Evolutionary conservation across 345 rosid genomes (phyloP).

Genomic region (Streptanthus diversifolius): DNA sequence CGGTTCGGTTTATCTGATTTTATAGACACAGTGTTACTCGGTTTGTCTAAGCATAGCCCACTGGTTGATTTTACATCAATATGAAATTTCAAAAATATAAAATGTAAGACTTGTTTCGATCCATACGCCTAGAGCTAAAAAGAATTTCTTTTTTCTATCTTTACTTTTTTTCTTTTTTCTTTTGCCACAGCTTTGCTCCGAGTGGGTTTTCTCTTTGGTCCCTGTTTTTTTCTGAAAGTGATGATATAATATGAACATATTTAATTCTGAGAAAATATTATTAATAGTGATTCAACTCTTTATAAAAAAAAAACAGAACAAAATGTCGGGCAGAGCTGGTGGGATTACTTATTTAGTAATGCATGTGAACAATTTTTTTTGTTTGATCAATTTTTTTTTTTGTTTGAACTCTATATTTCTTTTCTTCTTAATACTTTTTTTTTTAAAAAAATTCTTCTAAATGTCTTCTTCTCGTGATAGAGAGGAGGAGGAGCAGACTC

Average conservation of each 20-base stretch:
- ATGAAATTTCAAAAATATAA: not conserved
- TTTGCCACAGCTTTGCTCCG: constrained; percentile 21
- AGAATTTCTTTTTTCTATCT: constrained; percentile 7
- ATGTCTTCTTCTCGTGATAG: constrained; percentile 26
- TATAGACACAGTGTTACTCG: not conserved
- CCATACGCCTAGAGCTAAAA: constrained; percentile 6
- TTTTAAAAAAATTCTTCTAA: not conserved
- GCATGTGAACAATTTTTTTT: constrained; percentile 35
- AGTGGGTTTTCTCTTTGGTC: constrained; percentile 29
- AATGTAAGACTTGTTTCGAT: not conserved
- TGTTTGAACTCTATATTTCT: not conserved
- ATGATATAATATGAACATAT: constrained; percentile 19
- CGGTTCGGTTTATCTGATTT: not conserved
- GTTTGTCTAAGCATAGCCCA: too few relatives aligned
- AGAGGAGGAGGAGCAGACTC: constrained; percentile 33
- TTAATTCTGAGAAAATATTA: not conserved
- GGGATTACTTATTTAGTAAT: constrained; percentile 13
- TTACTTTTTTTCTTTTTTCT: not conserved
- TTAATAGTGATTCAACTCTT: not conserved
- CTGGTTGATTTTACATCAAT: too few relatives aligned
- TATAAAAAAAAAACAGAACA: not conserved
- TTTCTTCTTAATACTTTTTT: not conserved
- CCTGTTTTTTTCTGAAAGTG: constrained; percentile 9
- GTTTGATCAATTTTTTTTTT: not conserved
- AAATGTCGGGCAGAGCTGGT: constrained; percentile 26